phyloP scores from a whole-genome alignment of 2,329 filamentous ascomycete species.

The Penicillium sp. region DNA sequence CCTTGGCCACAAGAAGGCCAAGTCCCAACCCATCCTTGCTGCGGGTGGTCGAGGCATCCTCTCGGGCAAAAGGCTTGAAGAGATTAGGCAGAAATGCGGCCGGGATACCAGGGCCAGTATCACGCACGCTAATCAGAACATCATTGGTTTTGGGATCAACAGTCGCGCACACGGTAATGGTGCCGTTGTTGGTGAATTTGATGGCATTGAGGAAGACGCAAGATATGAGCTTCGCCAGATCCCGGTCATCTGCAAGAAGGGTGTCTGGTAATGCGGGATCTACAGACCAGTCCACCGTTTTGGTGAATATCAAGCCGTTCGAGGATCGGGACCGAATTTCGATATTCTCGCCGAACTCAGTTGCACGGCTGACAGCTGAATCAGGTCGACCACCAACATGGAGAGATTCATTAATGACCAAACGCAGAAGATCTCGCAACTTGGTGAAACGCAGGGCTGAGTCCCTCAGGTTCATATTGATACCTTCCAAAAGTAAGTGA shows the following conservation, averaged over 20 bases:
- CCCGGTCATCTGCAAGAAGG: slow-evolving; percentile 62
- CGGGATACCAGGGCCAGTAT: slow-evolving; percentile 72
- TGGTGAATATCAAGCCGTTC: slow-evolving; percentile 49
- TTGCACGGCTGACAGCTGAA: slow-evolving; percentile 50
- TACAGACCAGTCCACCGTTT: slow-evolving; percentile 54
- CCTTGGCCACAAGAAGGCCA: slow-evolving; percentile 73
- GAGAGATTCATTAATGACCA: slow-evolving; percentile 54
- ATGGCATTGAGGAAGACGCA: slow-evolving; percentile 69
- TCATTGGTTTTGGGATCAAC: slow-evolving; percentile 57
- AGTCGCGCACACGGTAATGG: slow-evolving; percentile 60
- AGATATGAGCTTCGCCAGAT: slow-evolving; percentile 66
- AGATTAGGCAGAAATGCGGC: slow-evolving; percentile 67
- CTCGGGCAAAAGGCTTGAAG: slow-evolving; percentile 71
- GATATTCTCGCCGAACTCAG: slow-evolving; percentile 50
- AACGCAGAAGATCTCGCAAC: slow-evolving; percentile 50
- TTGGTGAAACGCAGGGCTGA: slow-evolving; percentile 48
- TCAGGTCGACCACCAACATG: slow-evolving; percentile 54
- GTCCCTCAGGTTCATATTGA: slow-evolving; percentile 38
- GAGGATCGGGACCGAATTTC: slow-evolving; percentile 50
- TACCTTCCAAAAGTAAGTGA: slow-evolving; percentile 40
- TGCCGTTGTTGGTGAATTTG: slow-evolving; percentile 71
- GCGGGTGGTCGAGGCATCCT: slow-evolving; percentile 70
- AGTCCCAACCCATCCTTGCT: slow-evolving; percentile 71
- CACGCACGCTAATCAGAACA: slow-evolving; percentile 65
- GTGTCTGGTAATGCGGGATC: slow-evolving; percentile 51